Evolutionary conservation across 1,284 basidiomycete species (phyloP).

Genomic region (Chondrostereum purpureum): DNA sequence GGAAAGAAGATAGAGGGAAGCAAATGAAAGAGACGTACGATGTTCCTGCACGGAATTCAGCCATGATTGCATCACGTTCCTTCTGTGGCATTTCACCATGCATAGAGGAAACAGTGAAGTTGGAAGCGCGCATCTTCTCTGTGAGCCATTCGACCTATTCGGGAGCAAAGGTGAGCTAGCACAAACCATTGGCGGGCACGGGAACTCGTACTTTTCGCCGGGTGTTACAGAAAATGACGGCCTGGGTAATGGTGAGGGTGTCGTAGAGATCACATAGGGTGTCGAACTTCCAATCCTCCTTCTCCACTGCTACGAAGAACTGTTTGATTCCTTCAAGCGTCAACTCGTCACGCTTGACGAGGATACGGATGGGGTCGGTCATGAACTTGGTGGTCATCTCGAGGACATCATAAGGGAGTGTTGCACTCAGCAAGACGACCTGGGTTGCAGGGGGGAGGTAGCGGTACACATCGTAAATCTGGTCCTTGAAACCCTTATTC

Average conservation of each 20-base stretch:
- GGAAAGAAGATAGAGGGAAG: slow-evolving; percentile 11
- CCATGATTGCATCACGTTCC: slow-evolving; percentile 98
- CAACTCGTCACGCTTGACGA: slow-evolving; percentile 99
- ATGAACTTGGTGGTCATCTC: slow-evolving; percentile 99
- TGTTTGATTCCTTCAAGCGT: slow-evolving; percentile 99
- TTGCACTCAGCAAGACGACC: slow-evolving; percentile 94
- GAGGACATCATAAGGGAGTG: slow-evolving; percentile 93
- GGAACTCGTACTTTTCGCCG: slow-evolving; percentile 96
- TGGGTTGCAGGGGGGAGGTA: slow-evolving; percentile 98
- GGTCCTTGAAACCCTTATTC: slow-evolving; percentile 99
- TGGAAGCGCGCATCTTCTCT: slow-evolving; percentile 95
- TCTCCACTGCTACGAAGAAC: slow-evolving; percentile 99
- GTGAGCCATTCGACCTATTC: slow-evolving; percentile 94
- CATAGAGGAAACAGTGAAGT: slow-evolving; percentile 97
- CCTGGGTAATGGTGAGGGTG: slow-evolving; percentile 98
- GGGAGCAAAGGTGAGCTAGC: slow-evolving; percentile 1
- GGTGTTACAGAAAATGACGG: slow-evolving; percentile 99
- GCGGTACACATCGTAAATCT: slow-evolving; percentile 99
- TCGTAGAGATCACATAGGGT: slow-evolving; percentile 98
- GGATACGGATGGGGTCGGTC: slow-evolving; percentile 97
- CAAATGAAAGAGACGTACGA: slow-evolving; percentile 50
- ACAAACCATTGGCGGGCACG: no score
- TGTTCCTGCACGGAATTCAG: slow-evolving; percentile 92
- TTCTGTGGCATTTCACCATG: slow-evolving; percentile 99
- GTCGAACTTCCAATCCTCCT: slow-evolving; percentile 99